Conservation (phyloP, 139 green algal species). For the Chlorella sp. region DNA sequence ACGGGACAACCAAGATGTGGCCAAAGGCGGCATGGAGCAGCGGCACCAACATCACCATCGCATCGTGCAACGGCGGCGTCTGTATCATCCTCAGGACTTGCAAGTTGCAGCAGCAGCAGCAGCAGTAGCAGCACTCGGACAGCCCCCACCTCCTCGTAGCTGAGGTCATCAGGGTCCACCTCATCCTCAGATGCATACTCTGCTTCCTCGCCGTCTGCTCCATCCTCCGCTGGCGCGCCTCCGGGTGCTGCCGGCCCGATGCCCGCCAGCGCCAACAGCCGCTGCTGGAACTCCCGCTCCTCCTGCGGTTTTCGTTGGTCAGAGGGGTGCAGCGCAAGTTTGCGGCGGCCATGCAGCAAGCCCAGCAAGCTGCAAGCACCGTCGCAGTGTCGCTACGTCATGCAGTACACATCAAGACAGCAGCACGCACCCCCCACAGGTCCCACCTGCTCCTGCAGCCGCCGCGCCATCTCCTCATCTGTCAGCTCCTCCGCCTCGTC, state of each 20-base stretch:
- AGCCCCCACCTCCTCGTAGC: conserved; percentile 48
- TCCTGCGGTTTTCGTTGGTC: conserved; percentile 8
- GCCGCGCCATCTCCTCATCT: conserved; percentile 46
- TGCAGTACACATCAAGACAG: no score
- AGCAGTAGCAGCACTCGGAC: neutral
- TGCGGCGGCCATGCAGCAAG: no score
- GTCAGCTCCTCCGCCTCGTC: conserved; percentile 1
- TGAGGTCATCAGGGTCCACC: conserved; percentile 53
- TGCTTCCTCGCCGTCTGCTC: neutral
- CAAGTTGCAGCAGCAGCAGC: neutral
- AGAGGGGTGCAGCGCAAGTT: no score
- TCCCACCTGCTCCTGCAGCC: conserved; percentile 46
- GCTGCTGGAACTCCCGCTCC: conserved; percentile 46
- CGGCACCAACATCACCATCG: neutral
- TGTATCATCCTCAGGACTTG: no score
- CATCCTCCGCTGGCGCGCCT: neutral
- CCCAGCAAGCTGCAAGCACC: no score
- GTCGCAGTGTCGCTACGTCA: no score
- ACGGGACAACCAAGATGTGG: no score
- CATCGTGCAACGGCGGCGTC: neutral
- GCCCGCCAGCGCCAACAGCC: conserved; percentile 51
- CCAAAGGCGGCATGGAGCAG: no score
- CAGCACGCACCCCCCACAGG: no score
- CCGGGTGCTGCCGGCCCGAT: neutral
- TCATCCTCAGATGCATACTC: conserved; percentile 17